Evolutionary conservation across 306 rosid genomes (phyloP).

Genomic region (Casuarina equisetifolia): DNA sequence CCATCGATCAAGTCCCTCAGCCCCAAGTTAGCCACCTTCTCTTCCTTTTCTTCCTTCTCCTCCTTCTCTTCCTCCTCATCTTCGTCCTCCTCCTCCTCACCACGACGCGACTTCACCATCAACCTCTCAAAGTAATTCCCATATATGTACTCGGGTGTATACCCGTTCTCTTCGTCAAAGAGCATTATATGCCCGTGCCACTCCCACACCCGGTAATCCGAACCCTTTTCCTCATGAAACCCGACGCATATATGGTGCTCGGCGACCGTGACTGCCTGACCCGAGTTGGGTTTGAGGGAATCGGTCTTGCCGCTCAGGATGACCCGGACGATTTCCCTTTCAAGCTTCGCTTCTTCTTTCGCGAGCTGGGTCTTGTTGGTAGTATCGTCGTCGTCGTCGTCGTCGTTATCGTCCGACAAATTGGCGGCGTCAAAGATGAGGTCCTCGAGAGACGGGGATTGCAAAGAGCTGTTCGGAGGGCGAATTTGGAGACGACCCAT

Average conservation of each 20-base stretch:
- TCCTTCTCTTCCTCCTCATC: slow-evolving; percentile 27
- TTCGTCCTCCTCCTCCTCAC: slow-evolving; percentile 9
- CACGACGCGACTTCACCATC: slow-evolving; percentile 24
- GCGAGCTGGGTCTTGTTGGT: slow-evolving; percentile 45
- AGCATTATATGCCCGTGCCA: slow-evolving; percentile 97
- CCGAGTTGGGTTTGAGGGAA: slow-evolving; percentile 75
- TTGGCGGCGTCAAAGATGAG: slow-evolving; percentile 52
- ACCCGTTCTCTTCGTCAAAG: slow-evolving; percentile 70
- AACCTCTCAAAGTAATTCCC: slow-evolving; percentile 88
- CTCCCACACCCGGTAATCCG: slow-evolving; percentile 93
- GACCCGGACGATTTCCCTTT: slow-evolving; percentile 60
- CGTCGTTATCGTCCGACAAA: slow-evolving; percentile 38
- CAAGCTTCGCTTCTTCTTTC: slow-evolving; percentile 56
- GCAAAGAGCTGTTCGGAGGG: slow-evolving; percentile 41
- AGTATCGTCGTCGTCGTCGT: slow-evolving; percentile 25
- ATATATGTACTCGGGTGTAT: slow-evolving; percentile 82
- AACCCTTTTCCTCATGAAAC: slow-evolving; percentile 68
- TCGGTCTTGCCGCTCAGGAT: slow-evolving; percentile 58
- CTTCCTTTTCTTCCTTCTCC: slow-evolving; percentile 34
- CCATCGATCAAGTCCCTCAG: slow-evolving; percentile 73
- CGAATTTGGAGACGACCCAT: slow-evolving; percentile 75
- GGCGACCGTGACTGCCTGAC: slow-evolving; percentile 73
- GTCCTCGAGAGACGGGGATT: slow-evolving; percentile 75
- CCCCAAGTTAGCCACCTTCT: slow-evolving; percentile 53
- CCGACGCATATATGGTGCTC: slow-evolving; percentile 85